phyloP scores from a whole-genome alignment of 768 basidiomycete species.

The Brasilioporus rufonigricans region DNA sequence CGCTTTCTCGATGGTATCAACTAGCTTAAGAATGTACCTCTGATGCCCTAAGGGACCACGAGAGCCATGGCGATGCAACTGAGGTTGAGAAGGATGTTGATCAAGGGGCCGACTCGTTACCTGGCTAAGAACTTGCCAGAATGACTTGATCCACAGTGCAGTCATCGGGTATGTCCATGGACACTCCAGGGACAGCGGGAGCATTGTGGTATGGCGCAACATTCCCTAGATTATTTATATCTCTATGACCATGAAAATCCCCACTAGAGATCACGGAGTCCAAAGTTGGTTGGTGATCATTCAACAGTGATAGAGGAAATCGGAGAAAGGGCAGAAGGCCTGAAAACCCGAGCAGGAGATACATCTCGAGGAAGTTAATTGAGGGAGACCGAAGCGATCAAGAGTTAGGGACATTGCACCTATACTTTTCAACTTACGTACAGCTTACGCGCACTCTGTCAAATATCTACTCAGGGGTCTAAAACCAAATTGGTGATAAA shows the following conservation, averaged over 20 bases:
- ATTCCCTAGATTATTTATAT: conserved; percentile 30
- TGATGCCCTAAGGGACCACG: conserved; percentile 34
- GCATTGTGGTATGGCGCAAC: conserved; percentile 39
- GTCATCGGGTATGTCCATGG: conserved; percentile 34
- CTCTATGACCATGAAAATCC: background rate
- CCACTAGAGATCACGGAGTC: background rate
- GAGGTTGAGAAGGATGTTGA: background rate
- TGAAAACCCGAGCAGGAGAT: conserved; percentile 12
- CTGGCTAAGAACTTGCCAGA: conserved; percentile 30
- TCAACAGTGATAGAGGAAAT: conserved; percentile 2
- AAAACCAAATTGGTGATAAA: too few relatives aligned
- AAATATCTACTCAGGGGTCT: too few relatives aligned
- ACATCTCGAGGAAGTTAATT: conserved; percentile 7
- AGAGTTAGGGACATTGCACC: too few relatives aligned
- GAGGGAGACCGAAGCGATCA: too few relatives aligned
- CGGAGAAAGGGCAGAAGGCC: conserved; percentile 15
- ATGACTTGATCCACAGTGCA: conserved; percentile 41
- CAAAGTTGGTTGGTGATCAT: background rate
- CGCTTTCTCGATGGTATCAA: conserved; percentile 28
- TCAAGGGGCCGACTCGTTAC: background rate
- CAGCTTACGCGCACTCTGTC: too few relatives aligned
- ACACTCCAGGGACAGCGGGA: conserved; percentile 26
- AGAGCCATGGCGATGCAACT: conserved; percentile 44
- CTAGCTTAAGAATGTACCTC: conserved; percentile 31
- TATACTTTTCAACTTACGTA: too few relatives aligned